Conservation (phyloP, 164 flowering plant genomes). For the Vitis labrusca region DNA sequence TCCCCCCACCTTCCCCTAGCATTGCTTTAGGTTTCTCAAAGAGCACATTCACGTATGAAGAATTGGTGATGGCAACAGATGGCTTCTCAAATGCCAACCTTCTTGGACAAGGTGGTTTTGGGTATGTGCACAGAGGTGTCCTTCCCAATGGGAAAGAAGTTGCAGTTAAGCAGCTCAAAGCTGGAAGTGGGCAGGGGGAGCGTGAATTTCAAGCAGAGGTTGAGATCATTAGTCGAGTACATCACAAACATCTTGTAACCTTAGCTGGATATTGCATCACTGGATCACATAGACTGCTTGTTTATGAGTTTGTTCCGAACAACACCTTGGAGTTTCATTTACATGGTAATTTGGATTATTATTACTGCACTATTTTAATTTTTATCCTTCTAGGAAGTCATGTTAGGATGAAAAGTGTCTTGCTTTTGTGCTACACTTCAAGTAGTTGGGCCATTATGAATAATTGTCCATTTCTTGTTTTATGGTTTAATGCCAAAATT, state of each 20-base stretch:
- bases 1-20: constrained; percentile 78
- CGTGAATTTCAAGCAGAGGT: constrained; percentile 97
- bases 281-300: constrained; percentile 80
- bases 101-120: constrained; percentile 98
- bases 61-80: constrained; percentile 83
- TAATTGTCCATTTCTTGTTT: background rate
- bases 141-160: constrained; percentile 91
- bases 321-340: constrained; percentile 90
- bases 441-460: too few relatives aligned
- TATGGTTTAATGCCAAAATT: background rate
- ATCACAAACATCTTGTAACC: constrained; percentile 92
- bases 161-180: constrained; percentile 84
- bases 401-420: background rate
- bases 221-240: constrained; percentile 93
- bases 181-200: constrained; percentile 97
- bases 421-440: background rate
- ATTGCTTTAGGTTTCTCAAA: constrained; percentile 61
- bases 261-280: constrained; percentile 90
- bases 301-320: constrained; percentile 95
- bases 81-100: constrained; percentile 89
- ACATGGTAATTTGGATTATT: constrained; percentile 52
- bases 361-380: background rate
- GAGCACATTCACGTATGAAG: constrained; percentile 84
- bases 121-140: constrained; percentile 90
- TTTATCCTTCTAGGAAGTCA: too few relatives aligned